Conservation (phyloP, 306 rosid genomes). For the Glycyrrhiza uralensis region DNA sequence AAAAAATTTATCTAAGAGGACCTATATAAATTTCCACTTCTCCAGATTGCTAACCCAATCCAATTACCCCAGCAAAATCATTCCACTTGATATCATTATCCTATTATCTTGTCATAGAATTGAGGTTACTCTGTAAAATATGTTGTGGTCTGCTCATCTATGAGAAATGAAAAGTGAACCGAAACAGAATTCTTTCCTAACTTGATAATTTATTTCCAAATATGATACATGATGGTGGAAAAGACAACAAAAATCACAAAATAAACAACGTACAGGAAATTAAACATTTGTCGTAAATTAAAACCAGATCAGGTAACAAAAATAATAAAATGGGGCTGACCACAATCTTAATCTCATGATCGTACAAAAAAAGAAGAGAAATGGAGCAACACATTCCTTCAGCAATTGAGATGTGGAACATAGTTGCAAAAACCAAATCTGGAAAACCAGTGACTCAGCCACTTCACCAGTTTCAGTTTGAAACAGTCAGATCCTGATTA, state of each 20-base stretch:
- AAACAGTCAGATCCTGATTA: background rate
- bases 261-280: background rate
- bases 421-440: background rate
- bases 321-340: background rate
- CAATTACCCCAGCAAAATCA: background rate
- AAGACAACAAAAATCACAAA: background rate
- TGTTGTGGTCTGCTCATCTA: background rate
- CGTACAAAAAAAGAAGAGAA: background rate
- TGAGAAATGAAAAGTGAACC: background rate
- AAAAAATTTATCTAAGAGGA: no score
- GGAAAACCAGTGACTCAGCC: background rate
- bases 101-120: background rate
- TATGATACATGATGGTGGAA: background rate
- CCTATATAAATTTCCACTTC: background rate
- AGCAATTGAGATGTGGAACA: slow-evolving; percentile 27
- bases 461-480: background rate
- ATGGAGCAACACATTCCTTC: slow-evolving; percentile 3
- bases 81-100: background rate
- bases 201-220: background rate
- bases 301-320: slow-evolving; percentile 3
- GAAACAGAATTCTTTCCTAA: background rate
- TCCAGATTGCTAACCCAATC: background rate
- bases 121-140: background rate
- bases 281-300: background rate
- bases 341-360: slow-evolving; percentile 5